Percentiles rank a stretch among this genome's conserved stretches.
phyloP scores from a whole-genome alignment of 108 stramenopile genomes.

The Cylindrotheca fusiformis region DNA sequence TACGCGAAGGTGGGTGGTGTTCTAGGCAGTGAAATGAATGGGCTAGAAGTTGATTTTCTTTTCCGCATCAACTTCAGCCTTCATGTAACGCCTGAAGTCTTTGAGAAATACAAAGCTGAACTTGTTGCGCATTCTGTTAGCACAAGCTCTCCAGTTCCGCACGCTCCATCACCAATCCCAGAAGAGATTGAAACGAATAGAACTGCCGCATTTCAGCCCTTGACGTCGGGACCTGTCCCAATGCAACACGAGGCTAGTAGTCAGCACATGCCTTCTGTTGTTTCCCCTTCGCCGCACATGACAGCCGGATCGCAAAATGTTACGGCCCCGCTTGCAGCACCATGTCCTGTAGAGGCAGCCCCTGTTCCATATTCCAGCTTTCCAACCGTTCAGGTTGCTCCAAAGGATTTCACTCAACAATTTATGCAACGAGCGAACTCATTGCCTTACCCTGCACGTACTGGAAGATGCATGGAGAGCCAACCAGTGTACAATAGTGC shows the following conservation, averaged over 20 bases:
- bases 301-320: no score
- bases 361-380: neutral
- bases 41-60: conserved; percentile 93
- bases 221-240: no score
- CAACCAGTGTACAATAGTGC: conserved; percentile 29
- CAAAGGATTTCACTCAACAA: conserved; percentile 14
- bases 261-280: no score
- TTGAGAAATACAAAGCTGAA: conserved; percentile 81
- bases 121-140: conserved; percentile 59
- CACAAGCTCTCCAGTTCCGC: conserved; percentile 8
- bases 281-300: no score
- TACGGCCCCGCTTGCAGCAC: no score
- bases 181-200: neutral
- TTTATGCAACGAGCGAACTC: conserved; percentile 29
- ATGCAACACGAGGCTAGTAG: no score
- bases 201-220: no score
- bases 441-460: conserved; percentile 10
- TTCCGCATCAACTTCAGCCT: conserved; percentile 95
- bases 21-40: conserved; percentile 86
- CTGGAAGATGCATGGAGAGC: conserved; percentile 5
- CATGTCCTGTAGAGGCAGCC: neutral
- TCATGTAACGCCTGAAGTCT: conserved; percentile 84
- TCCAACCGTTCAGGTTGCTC: no score
- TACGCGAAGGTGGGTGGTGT: conserved; percentile 96
- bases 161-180: conserved; percentile 8